Base-by-base conservation (phyloP, 2,329 filamentous ascomycete genomes). In the Botrytis byssoidea region DNA sequence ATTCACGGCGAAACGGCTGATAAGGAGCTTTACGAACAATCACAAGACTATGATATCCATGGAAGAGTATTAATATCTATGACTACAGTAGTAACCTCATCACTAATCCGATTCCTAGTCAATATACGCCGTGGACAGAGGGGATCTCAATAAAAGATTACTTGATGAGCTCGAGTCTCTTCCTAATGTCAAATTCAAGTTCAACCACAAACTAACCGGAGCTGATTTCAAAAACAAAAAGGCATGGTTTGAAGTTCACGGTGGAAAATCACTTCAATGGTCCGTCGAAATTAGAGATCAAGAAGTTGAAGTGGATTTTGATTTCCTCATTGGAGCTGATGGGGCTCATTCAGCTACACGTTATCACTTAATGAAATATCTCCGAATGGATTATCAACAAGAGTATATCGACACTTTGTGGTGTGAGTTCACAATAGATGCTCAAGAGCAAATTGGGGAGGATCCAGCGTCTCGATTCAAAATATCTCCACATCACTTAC, bases 351-450 rank as follows among this genome's bases (percentile, higher is more conserved):
- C 95, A 0, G 91, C 94, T 61, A 91, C 95, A 6, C 88, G 96
- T 70, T 97, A 94, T 81, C 94, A 98, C 81, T 85, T 99, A 83
- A 99, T 99, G 95, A 98, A 98, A 83, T 98, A 89, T 79, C 89
- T 92, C 0, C 90, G 92, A 18, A 93, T 98, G 89, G 90, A 96
- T 83, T 99, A 97, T 81, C 88, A 92, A 78, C 96, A 99, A 81
- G 90, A 94, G 79, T 99, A 99, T 82, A 96, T 99, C 80, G 95
- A 98, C 82, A 96, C 95, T 0, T 84, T 98, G 8, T 99, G 96
- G 96, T 98, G 95, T 82, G 96, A 99, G 81, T 98, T 99, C 81
- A 90, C 90, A 68, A 94, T 99, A 75, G 75, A 82, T 3, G 78
- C 68, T 61, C 61, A 65, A 46, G 10, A 79, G 0, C 71, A 77